Evolutionary conservation across 805 yeast species (phyloP).

Genomic region (Suhomyces sp.): DNA sequence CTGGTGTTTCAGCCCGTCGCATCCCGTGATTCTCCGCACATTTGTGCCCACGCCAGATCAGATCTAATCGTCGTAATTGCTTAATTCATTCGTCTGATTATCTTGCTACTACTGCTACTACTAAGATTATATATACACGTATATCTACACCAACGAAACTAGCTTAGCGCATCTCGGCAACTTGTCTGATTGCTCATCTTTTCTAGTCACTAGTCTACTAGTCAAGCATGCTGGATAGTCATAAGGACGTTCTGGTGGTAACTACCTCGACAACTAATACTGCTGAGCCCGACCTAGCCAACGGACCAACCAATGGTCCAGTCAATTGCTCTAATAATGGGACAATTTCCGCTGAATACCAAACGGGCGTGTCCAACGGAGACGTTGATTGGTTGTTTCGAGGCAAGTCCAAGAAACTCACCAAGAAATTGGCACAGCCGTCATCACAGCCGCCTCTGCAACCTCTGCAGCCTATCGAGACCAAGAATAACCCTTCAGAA

Average conservation of each 20-base stretch:
- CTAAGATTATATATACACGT: neutral
- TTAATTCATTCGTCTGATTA: neutral
- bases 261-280: neutral
- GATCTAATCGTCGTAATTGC: neutral
- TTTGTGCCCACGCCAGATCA: neutral
- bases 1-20: neutral
- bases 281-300: neutral
- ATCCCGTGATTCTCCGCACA: constrained; percentile 1
- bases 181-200: neutral
- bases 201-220: neutral
- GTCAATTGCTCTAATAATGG: neutral
- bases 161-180: neutral
- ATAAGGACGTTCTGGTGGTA: neutral
- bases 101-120: neutral
- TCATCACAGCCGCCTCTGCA: neutral
- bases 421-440: constrained; percentile 37
- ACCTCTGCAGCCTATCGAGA: neutral
- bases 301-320: neutral
- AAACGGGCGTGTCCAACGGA: constrained; percentile 61
- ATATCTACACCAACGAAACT: neutral
- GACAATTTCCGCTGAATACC: constrained; percentile 12
- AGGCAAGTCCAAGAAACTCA: constrained; percentile 63
- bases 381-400: constrained; percentile 85
- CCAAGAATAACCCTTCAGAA: neutral
- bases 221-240: neutral